Evolutionary conservation across 257 asterid species (phyloP), one percentile per base, ranked within the genome.

Genomic region (Penstemon eatonii): DNA sequence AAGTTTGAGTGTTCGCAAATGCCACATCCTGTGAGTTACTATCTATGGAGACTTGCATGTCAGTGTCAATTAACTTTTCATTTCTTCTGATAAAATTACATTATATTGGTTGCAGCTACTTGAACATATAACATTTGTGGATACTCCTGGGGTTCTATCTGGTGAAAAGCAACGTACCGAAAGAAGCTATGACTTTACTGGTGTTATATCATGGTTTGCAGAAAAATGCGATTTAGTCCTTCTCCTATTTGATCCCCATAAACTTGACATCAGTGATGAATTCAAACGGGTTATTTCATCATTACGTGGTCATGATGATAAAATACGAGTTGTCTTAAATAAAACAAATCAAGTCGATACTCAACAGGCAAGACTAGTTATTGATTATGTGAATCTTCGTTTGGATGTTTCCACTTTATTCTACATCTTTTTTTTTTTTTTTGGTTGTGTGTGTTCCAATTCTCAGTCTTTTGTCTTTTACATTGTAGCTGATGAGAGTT

Each of bases 141-240:
- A 91, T 63, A 86, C 96, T 6, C 97, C 96, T 64, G 96, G 96
- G 76, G 97, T 91, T 71, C 74, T 91, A 70, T 91, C 97, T 7
- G 97, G 95, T 63, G 97, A 91, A 79, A 91, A 91, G 79, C 97
- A 91, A 75, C 80, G 96, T 58, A 91, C 97, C 6, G 95, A 89
- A 67, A 84, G 97, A 84, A 91, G 97, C 75, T 91, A 91, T 25
- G 97, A 91, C 80, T 91, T 91, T 74, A 91, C 96, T 65, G 97
- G 97, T 36, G 97, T 91, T 62, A 91, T 93, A 10, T 91, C 97
- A 13, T 91, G 97, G 97, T 91, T 91, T 71, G 96, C 97, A 36
- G 78, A 95, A 11, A 91, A 91, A 75, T 91, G 97, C 15, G 96
- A 91, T 74, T 91, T 91, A 64, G 86, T 91, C 73, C 78, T 91